Evolutionary conservation across 139 green algal genomes (phyloP).

Genomic region (Tetradesmus lagerheimii): DNA sequence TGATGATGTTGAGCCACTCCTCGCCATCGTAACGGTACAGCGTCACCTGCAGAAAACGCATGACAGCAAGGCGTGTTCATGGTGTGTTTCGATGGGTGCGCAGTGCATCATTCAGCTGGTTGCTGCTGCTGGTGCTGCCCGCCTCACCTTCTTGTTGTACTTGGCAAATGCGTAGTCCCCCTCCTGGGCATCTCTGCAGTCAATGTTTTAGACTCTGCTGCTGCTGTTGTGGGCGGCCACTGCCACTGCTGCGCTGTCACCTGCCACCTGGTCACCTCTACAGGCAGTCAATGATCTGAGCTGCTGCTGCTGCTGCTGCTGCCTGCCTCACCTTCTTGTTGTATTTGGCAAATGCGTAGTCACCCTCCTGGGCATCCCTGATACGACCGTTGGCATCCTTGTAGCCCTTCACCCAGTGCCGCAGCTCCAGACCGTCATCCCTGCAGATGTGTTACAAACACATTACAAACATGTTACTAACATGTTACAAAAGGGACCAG

Average conservation of each 20-base stretch:
- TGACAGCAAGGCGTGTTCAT: neutral
- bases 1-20: constrained; percentile 79
- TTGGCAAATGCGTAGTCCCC: constrained; percentile 90
- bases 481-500: neutral
- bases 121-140: neutral
- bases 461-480: neutral
- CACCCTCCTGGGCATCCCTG: constrained; percentile 70
- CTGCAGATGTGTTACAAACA: neutral
- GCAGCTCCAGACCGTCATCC: constrained; percentile 80
- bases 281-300: too few relatives aligned
- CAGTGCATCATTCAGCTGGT: too few relatives aligned
- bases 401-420: constrained; percentile 91
- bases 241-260: too few relatives aligned
- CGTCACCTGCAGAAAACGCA: constrained; percentile 39
- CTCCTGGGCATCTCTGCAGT: constrained; percentile 70
- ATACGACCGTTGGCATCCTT: constrained; percentile 80
- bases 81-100: too few relatives aligned
- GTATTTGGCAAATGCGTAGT: constrained; percentile 93
- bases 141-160: constrained; percentile 92
- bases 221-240: too few relatives aligned
- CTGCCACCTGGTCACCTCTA: too few relatives aligned
- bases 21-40: constrained; percentile 79
- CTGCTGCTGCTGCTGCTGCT: neutral
- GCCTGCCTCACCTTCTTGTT: constrained; percentile 88
- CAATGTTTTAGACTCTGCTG: too few relatives aligned